phyloP scores from a whole-genome alignment of 2,329 filamentous ascomycete genomes.

The Neurospora sp. region DNA sequence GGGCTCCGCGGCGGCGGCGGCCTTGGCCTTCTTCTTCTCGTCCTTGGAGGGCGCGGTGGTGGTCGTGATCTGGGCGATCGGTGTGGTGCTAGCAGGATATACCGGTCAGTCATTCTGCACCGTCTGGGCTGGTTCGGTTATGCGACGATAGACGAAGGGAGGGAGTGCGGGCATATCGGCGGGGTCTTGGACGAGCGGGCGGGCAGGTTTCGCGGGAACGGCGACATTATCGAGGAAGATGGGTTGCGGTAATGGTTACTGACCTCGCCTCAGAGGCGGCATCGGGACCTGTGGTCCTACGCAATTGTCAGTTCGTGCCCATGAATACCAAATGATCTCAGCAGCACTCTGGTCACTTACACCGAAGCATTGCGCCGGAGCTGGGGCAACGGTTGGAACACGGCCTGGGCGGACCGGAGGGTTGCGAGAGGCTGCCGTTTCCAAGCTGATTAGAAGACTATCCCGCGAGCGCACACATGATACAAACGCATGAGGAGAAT shows the following conservation, averaged over 20 bases:
- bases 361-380: slow-evolving; percentile 16
- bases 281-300: slow-evolving; percentile 3
- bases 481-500: neutral
- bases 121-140: neutral
- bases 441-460: neutral
- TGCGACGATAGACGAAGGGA: neutral
- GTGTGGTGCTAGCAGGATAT: neutral
- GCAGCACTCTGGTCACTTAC: slow-evolving; percentile 10
- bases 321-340: neutral
- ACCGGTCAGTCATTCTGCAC: neutral
- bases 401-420: slow-evolving; percentile 9
- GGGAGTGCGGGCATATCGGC: neutral
- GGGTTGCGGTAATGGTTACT: slow-evolving; percentile 1
- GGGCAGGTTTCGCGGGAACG: neutral
- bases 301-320: neutral
- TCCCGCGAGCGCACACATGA: slow-evolving; percentile 3
- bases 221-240: neutral
- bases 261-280: slow-evolving; percentile 5
- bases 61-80: neutral
- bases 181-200: neutral
- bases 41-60: neutral
- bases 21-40: neutral
- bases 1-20: neutral
- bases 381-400: slow-evolving; percentile 13
- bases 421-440: slow-evolving; percentile 16